Evolutionary conservation across 2,329 filamentous ascomycete species (phyloP), one percentile per base, ranked within the genome.

Genomic region (Cytospora piceae): DNA sequence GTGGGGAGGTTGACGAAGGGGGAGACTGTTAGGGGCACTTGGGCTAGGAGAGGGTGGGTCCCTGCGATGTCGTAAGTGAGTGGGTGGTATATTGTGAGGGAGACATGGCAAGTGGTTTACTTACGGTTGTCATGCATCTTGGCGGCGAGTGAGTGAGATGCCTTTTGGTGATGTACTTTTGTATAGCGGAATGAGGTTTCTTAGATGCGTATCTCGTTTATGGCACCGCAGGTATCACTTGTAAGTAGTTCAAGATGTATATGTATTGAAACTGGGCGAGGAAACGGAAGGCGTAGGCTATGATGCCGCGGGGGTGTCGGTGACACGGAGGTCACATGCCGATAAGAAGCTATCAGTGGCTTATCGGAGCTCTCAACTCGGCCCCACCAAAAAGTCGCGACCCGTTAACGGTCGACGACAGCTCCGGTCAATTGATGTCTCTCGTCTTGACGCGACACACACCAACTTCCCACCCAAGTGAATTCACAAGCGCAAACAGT

Each of bases 1-100:
- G 92, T 90, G 14, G 95, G 95, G 37, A 99, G 89, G 67, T 90
- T 91, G 72, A 98, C 87, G 81, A 97, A 97, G 31, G 95, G 95
- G 3, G 94, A 97, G 54, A 98, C 93, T 58, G 93, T 96, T 63
- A 99, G 82, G 34, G 95, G 93, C 51, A 98, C 88, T 80, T 99
- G 95, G 70, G 94, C 91, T 56, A 99, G 88, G 70, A 97, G 87
- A 20, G 90, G 92, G 79, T 97, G 93, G 20, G 93, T 88, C 70
- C 86, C 90, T 93, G 69, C 39, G 17, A 17, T 32, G 55, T 49
- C 29, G 22, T 27, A 17, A 56, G 39, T 32, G 24, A 49, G 42
- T 49, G 20, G 24, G 7, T 46, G 20, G 11, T 37, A 15, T 4
- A 24, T 32, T 22, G 39, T 8, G 42, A 32, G 27, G 29, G 14